Evolutionary conservation across 768 basidiomycete genomes (phyloP).

Genomic region (Kwoniella dejecticola): DNA sequence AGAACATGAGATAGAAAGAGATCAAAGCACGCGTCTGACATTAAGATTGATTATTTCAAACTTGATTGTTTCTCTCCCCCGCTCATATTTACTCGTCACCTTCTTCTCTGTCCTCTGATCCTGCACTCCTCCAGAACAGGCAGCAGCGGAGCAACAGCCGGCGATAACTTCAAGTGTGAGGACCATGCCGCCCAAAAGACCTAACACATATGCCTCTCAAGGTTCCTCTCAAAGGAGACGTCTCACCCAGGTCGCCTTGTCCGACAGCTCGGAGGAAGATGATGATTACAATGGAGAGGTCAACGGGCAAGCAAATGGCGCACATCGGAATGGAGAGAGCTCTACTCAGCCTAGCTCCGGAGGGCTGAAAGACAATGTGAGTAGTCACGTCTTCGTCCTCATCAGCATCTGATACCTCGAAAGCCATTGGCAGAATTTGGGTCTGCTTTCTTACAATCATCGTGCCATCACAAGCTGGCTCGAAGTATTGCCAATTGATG

Average conservation of each 20-base stretch:
- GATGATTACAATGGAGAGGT: not conserved
- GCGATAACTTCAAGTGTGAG: too few relatives aligned
- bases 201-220: constrained; percentile 18
- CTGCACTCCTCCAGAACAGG: not conserved
- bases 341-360: constrained; percentile 15
- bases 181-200: constrained; percentile 18
- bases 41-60: too few relatives aligned
- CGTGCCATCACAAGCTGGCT: too few relatives aligned
- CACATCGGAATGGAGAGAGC: constrained; percentile 2
- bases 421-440: too few relatives aligned
- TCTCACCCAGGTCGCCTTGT: constrained; percentile 1
- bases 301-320: not conserved
- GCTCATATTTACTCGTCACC: too few relatives aligned
- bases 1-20: not conserved
- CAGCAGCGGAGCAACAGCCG: too few relatives aligned
- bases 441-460: too few relatives aligned
- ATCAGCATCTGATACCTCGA: too few relatives aligned
- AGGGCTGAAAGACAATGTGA: constrained; percentile 30
- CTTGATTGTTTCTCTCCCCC: too few relatives aligned
- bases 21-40: constrained; percentile 2
- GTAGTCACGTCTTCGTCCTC: not conserved
- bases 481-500: not conserved
- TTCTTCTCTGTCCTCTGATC: too few relatives aligned
- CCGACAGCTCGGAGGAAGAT: constrained; percentile 13
- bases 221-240: constrained; percentile 12